Base-by-base conservation (phyloP, 352 stramenopile species). In the Phytophthora europaea region DNA sequence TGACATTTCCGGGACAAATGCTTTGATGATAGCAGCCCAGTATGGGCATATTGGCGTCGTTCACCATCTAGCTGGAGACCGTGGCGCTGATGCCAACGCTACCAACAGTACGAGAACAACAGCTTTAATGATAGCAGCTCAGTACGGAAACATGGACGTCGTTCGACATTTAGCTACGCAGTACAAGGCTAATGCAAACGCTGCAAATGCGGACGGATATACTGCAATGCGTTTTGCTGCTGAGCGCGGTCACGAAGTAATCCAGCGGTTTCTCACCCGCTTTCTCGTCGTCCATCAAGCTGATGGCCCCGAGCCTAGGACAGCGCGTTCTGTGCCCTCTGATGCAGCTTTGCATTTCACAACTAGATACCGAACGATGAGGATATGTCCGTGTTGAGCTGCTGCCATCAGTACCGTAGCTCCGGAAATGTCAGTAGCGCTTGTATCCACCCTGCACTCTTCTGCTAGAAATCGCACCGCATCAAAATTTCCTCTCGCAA, bases 61-160 rank as follows among this genome's bases (percentile, higher is more conserved):
- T 28, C 47, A 15, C n/a, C 33, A 53, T 28, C 47, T 69, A 4
- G 12, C 51, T 38, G 5, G 28, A 18, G 20, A 48, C 8, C 16
- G 31, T 34, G 62, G 52, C 1, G 52, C 52, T 15, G 62, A 69
- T 12, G 26, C 52, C 8, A 69, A 69, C 26, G 34, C 31, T 6
- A 47, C 18, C 8, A 52, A 62, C 38, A 62, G 61, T 4, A 18
- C 60, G 12, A 36, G 52, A 16, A 26, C 40, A 5, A 62, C 62
- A 16, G 33, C 62, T 3, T 20, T 69, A 13, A 51, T 66, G 60
- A 23, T 18, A 12, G 33, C 55, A 8, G 55, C 33, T 16, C 36
- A 18, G 6, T 28, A 50, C 10, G 55, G 55, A 10, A 6, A 47
- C 9, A 31, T 61, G 15, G 54, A 28, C 7, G 40, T 22, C 16